These are phyloP conservation scores for Xylariaceae sp. DNA, from an alignment of 2,329 filamentous ascomycete species.

Conservation along the genomic window DNA sequence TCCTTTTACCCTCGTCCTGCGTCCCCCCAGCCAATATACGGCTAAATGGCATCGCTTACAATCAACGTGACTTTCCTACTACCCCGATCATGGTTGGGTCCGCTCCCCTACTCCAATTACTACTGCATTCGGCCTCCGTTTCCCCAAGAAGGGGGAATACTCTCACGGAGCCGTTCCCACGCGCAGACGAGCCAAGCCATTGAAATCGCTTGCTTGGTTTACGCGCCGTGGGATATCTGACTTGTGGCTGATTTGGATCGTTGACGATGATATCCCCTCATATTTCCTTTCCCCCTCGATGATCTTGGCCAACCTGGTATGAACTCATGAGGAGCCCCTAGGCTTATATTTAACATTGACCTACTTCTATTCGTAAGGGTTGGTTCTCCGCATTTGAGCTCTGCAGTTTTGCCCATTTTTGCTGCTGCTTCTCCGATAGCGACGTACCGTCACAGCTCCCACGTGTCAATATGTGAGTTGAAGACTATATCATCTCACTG, in stretches of 20 bases:
- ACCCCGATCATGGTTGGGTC: constrained; percentile 15
- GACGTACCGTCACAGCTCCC: not conserved
- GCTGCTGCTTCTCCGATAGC: constrained; percentile 8
- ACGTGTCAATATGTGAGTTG: too few relatives aligned
- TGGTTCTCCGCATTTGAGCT: not conserved
- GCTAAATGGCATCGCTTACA: constrained; percentile 23
- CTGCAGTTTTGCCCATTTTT: not conserved
- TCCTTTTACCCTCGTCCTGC: constrained; percentile 18
- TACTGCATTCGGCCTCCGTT: constrained; percentile 18
- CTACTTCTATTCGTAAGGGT: not conserved
- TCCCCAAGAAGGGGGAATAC: constrained; percentile 19
- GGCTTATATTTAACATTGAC: constrained; percentile 14
- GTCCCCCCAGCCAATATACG: constrained; percentile 22
- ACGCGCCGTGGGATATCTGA: constrained; percentile 15
- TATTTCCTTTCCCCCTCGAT: not conserved
- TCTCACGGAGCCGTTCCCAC: constrained; percentile 9
- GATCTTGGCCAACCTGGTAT: constrained; percentile 5
- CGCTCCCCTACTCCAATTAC: constrained; percentile 16
- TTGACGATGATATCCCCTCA: constrained; percentile 8
- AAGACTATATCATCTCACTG: not conserved
- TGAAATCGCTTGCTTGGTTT: constrained; percentile 11
- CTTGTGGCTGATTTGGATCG: too few relatives aligned
- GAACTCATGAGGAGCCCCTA: constrained; percentile 7
- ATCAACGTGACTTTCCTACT: constrained; percentile 19
- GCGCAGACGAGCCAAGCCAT: constrained; percentile 13